Percentiles rank a stretch among this genome's conserved stretches.
These are phyloP conservation scores for Pseudognaphalium luteoalbum DNA, from an alignment of 129 eudicot species.

Conservation along the genomic window DNA sequence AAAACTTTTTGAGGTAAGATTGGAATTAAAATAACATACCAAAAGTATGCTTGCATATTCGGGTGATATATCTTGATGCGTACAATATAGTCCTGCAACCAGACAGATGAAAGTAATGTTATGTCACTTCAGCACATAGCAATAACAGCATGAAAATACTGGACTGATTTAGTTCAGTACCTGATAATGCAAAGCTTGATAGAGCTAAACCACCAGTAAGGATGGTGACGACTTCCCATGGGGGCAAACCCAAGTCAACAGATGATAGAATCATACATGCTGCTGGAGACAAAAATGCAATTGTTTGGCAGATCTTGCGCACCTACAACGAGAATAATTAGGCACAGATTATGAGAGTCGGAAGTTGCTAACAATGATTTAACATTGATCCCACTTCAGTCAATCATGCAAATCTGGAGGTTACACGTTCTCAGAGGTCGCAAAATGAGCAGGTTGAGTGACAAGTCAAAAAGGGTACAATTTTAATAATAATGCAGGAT, in stretches of 20 bases:
- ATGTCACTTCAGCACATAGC: conserved; percentile 3
- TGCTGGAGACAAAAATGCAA: conserved; percentile 93
- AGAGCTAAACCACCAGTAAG: conserved; percentile 90
- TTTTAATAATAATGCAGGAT: neutral
- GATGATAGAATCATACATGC: conserved; percentile 87
- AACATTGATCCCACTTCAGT: neutral
- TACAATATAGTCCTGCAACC: conserved; percentile 82
- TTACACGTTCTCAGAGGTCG: neutral
- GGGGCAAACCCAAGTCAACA: conserved; percentile 81
- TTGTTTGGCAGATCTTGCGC: conserved; percentile 90
- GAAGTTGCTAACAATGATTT: neutral
- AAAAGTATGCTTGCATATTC: conserved; percentile 96
- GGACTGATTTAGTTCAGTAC: conserved; percentile 29
- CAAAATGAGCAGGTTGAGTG: neutral
- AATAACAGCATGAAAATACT: neutral
- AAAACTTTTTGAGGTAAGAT: neutral
- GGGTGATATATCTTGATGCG: conserved; percentile 97
- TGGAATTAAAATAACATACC: conserved; percentile 45
- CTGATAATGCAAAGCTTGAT: conserved; percentile 95
- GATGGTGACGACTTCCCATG: conserved; percentile 80
- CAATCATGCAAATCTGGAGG: neutral
- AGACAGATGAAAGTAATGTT: conserved; percentile 28
- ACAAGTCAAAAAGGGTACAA: neutral
- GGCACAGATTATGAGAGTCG: conserved; percentile 6
- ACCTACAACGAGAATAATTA: conserved; percentile 48